Evolutionary conservation across 768 basidiomycete species (phyloP), one percentile per base, ranked within the genome.

Genomic region (Piloderma croceum): DNA sequence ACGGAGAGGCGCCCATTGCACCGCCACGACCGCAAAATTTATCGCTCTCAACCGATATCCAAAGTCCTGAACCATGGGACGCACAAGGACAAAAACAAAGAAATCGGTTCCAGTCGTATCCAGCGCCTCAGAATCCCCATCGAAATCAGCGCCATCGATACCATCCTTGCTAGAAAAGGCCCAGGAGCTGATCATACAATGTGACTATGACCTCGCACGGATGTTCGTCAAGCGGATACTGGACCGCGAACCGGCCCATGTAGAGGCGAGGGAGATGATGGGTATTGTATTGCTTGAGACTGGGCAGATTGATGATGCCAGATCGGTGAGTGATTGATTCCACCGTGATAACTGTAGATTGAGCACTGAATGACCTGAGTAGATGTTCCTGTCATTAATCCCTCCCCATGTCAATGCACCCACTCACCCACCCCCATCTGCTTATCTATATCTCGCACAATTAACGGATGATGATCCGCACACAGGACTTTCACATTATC

Each of bases 371-470:
- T 22, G 31, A 36, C 34, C 7, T 38, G 39, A 44, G 12, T 51
- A 89, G 86, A 76, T 77, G 17, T 87, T 90, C 59, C 58, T 41
- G 46, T 81, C 62, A 24, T 57, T 74, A 11, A 49, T 85, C 34
- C 80, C 84, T 38, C 79, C 84, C 42, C 62, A 75, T 59, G 66
- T 73, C 31, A 65, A 72, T 57, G 76, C 79, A 13, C 74, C 81
- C 24, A 58, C 71, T 13, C 63, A 74, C 31, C 76, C 88, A 1
- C 71, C 78, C 0, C 75, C 88, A 6, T 86, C 89, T 23, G 88
- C 86, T 9, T 77, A 92, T 64, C 71, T 93, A 1, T 92, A 93
- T 60, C 83, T 96, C 18, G 92, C 90, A 0, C 91, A 96, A 56
- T 66, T 90, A 13, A 76, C 71, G 36, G 86, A 88, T 21, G 77